Conservation (phyloP, 2,329 filamentous ascomycete genomes). For the Pseudogymnoascus sp. region DNA sequence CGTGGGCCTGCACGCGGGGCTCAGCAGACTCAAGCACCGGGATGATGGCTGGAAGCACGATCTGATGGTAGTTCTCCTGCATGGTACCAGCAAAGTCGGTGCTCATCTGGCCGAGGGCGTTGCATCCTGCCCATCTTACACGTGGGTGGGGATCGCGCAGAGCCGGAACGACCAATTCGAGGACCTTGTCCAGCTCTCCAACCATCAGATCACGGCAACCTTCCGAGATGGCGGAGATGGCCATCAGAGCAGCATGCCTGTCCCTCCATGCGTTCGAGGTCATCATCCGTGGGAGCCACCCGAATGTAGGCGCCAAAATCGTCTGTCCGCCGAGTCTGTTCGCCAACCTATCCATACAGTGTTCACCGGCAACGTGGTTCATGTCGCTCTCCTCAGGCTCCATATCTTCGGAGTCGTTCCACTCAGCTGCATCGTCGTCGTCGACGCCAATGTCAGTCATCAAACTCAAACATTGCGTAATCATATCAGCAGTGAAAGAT, state of each 20-base stretch:
- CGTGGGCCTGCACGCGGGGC: constrained; percentile 91
- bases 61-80: constrained; percentile 89
- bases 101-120: constrained; percentile 98
- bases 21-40: constrained; percentile 85
- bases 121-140: constrained; percentile 95
- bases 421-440: constrained; percentile 89
- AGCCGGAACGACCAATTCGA: constrained; percentile 89
- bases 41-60: constrained; percentile 83
- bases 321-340: constrained; percentile 94
- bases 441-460: constrained; percentile 97
- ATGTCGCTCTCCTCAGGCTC: constrained; percentile 93
- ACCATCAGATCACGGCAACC: constrained; percentile 95
- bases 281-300: constrained; percentile 97
- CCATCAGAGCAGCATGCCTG: constrained; percentile 94
- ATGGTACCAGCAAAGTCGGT: constrained; percentile 97
- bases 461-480: constrained; percentile 91
- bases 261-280: constrained; percentile 90
- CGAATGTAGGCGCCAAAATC: constrained; percentile 89
- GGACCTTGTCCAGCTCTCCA: constrained; percentile 84
- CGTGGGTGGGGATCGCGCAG: constrained; percentile 84
- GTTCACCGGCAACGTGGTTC: constrained; percentile 95
- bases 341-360: constrained; percentile 94
- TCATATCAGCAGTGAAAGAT: constrained; percentile 93
- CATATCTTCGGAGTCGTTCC: constrained; percentile 88
- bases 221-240: constrained; percentile 96